These are phyloP conservation scores for Podospora pseudoanserina DNA, from an alignment of 495 filamentous ascomycete genomes.

Conservation along the genomic window DNA sequence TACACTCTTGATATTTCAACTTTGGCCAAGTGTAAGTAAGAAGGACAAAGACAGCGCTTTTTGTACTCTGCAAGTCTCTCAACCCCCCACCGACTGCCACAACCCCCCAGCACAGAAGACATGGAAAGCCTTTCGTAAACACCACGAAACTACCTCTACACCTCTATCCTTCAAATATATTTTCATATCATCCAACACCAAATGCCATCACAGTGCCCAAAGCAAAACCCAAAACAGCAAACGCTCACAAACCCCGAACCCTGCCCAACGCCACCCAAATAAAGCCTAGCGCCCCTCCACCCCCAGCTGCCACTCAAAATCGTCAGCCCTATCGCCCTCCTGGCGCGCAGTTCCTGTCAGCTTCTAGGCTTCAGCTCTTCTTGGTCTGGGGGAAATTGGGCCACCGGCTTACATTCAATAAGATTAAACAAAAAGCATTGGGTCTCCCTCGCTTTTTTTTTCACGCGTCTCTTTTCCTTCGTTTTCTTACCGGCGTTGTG, in stretches of 20 bases:
- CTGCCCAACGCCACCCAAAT: not conserved
- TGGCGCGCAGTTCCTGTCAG: not conserved
- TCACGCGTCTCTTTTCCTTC: not conserved
- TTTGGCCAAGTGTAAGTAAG: too few species aligned
- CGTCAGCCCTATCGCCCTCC: not conserved
- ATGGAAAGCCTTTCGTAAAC: too few species aligned
- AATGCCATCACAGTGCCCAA: not conserved
- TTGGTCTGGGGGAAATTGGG: not conserved
- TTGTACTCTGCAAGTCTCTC: too few species aligned
- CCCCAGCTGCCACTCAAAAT: not conserved
- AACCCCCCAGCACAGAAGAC: too few species aligned
- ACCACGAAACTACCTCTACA: too few species aligned
- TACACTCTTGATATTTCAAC: too few species aligned
- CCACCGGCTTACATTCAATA: not conserved
- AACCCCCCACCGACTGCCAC: too few species aligned
- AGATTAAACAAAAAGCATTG: not conserved
- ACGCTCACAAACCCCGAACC: not conserved
- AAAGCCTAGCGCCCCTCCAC: not conserved
- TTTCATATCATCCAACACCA: not conserved
- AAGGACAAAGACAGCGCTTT: too few species aligned
- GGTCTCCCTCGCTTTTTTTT: not conserved
- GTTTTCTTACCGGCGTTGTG: not conserved
- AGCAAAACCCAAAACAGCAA: not conserved
- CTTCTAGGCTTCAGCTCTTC: not conserved
- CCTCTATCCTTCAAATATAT: not conserved